Conservation (phyloP, 139 green algal genomes). For the Closterium sp. region DNA sequence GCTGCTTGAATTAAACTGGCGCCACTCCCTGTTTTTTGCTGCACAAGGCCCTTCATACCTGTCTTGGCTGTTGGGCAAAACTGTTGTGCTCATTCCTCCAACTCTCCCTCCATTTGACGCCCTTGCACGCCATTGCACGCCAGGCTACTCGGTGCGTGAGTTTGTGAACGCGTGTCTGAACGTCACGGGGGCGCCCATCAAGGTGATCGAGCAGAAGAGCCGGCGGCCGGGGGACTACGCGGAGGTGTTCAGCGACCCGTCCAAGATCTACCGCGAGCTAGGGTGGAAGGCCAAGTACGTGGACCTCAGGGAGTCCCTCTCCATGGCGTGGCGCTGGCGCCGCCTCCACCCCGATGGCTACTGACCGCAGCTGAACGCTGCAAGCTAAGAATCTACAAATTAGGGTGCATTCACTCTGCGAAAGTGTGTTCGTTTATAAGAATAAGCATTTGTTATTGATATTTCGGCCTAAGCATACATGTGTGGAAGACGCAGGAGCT, state of each 20-base stretch:
- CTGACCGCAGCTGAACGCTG: too few relatives aligned
- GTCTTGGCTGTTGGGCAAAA: not conserved
- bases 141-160: slow-evolving; percentile 53
- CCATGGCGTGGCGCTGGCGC: slow-evolving; percentile 48
- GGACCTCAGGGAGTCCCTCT: slow-evolving; percentile 40
- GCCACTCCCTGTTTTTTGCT: not conserved
- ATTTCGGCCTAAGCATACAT: too few relatives aligned
- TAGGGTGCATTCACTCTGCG: not conserved
- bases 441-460: too few relatives aligned
- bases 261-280: slow-evolving; percentile 56
- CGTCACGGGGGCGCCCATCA: slow-evolving; percentile 57
- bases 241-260: slow-evolving; percentile 59
- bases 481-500: too few relatives aligned
- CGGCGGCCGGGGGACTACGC: slow-evolving; percentile 58
- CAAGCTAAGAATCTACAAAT: not conserved
- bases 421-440: too few relatives aligned
- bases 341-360: slow-evolving; percentile 37
- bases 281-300: slow-evolving; percentile 58
- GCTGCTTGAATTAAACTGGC: not conserved
- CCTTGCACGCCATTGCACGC: not conserved
- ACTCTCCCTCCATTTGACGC: not conserved
- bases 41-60: not conserved
- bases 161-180: slow-evolving; percentile 61
- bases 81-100: not conserved
- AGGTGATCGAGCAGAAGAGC: slow-evolving; percentile 50